Evolutionary conservation across 306 rosid genomes (phyloP).

Genomic region (Castanea crenata): DNA sequence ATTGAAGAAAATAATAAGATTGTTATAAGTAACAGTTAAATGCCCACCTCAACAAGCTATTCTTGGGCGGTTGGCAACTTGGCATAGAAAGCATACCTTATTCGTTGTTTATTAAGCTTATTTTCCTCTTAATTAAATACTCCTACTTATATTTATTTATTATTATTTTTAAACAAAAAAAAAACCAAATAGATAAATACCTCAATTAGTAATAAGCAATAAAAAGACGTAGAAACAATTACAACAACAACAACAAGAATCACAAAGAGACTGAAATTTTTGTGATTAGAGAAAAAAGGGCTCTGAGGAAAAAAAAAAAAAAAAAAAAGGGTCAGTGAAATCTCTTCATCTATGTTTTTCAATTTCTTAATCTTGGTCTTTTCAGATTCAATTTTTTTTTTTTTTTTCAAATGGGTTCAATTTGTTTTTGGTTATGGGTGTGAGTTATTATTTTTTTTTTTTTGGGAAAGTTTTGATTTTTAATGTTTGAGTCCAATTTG

Average conservation of each 20-base stretch:
- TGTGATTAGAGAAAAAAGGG: constrained; percentile 39
- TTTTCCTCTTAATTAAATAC: constrained; percentile 18
- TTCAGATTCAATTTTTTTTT: constrained; percentile 19
- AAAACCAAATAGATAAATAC: constrained; percentile 25
- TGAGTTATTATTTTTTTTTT: constrained; percentile 18
- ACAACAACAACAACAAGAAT: constrained; percentile 42
- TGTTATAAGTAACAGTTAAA: constrained; percentile 5
- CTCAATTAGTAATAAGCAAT: constrained; percentile 27
- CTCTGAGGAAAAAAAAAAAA: constrained; percentile 34
- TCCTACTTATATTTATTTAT: neutral
- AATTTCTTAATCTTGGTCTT: constrained; percentile 28
- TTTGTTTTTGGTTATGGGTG: constrained; percentile 20
- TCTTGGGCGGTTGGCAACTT: constrained; percentile 73
- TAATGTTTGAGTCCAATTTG: constrained; percentile 25
- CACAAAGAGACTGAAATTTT: constrained; percentile 48
- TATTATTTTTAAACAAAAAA: constrained; percentile 16
- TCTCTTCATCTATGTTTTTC: constrained; percentile 41
- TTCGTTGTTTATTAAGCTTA: constrained; percentile 40
- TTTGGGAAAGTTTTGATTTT: constrained; percentile 28
- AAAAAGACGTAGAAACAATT: constrained; percentile 1
- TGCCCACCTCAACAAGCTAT: constrained; percentile 70
- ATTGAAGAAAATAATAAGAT: neutral
- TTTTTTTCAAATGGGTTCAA: constrained; percentile 26
- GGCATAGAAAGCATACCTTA: constrained; percentile 45
- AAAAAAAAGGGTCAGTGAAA: constrained; percentile 70